These are phyloP conservation scores for Tolypocladium capitatum DNA, from an alignment of 2,329 filamentous ascomycete species.

Conservation along the genomic window DNA sequence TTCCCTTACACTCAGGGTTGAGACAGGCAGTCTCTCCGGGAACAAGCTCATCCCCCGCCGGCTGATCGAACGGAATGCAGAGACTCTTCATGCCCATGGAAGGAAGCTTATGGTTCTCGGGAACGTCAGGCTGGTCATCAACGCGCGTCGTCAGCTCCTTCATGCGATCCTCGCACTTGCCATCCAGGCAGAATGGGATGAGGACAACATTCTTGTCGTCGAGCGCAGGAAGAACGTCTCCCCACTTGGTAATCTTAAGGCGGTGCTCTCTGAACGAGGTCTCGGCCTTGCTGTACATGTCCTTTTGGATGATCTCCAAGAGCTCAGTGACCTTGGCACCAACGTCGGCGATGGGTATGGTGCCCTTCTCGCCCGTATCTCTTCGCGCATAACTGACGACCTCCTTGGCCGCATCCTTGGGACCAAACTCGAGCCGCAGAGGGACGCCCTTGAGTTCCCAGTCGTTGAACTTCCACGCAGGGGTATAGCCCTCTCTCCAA, in stretches of 20 bases:
- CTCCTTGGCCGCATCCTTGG: slow-evolving; percentile 78
- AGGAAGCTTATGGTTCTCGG: slow-evolving; percentile 40
- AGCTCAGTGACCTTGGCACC: slow-evolving; percentile 61
- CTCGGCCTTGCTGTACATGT: slow-evolving; percentile 68
- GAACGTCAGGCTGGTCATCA: slow-evolving; percentile 41
- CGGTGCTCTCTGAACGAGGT: slow-evolving; percentile 68
- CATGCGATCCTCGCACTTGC: slow-evolving; percentile 82
- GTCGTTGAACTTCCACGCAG: slow-evolving; percentile 97
- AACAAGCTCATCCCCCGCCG: slow-evolving; percentile 50
- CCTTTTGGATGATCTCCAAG: slow-evolving; percentile 78
- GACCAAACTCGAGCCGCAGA: slow-evolving; percentile 86
- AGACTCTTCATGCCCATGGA: slow-evolving; percentile 56
- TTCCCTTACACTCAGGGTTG: slow-evolving; percentile 68
- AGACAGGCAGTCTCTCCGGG: slow-evolving; percentile 80
- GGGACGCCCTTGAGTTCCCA: slow-evolving; percentile 96
- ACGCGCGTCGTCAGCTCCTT: slow-evolving; percentile 81
- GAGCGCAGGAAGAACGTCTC: slow-evolving; percentile 77
- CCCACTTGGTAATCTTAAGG: slow-evolving; percentile 72
- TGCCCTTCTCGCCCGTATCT: slow-evolving; percentile 73
- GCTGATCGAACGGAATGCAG: slow-evolving; percentile 73
- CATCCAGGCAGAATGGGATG: slow-evolving; percentile 75
- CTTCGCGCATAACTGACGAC: slow-evolving; percentile 78
- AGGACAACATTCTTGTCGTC: slow-evolving; percentile 87
- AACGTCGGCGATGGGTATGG: slow-evolving; percentile 63
- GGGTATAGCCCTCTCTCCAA: slow-evolving; percentile 79